Base-by-base conservation (phyloP, 768 basidiomycete species). In the Mycena vitilis region DNA sequence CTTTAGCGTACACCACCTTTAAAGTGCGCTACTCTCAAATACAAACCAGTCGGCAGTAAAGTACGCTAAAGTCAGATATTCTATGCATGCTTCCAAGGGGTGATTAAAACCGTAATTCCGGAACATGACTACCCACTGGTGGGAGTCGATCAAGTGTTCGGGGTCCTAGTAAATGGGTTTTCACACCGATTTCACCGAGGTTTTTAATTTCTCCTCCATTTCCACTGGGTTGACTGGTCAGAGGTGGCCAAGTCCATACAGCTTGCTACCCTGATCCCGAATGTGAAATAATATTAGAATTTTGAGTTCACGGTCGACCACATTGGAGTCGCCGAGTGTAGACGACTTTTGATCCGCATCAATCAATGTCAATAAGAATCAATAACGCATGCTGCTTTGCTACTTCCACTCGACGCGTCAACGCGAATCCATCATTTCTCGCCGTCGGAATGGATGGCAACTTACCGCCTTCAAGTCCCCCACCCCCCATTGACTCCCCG, bases 131-230 rank as follows among this genome's bases (percentile, higher is more conserved):
- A n/a, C 47, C 47, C n/a, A n/a, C n/a, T n/a, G n/a, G n/a, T n/a
- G n/a, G n/a, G n/a, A n/a, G n/a, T n/a, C n/a, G n/a, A n/a, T 48
- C 47, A 48, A 11, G 47, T 48, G 11, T 48, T 11, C 47, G 47
- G 47, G 47, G 47, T 48, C 47, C 22, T 48, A n/a, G 47, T 2
- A 48, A 48, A 48, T n/a, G 2, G 12, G 47, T 48, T 48, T 48
- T 48, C n/a, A 48, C 20, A n/a, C n/a, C 47, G n/a, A 48, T 48
- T 48, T 48, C 13, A n/a, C n/a, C 47, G 38, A 57, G 10, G 38
- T 57, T 57, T 57, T 23, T 40, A 5, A 57, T 57, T 42, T 42
- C 55, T 57, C 55, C 42, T 10, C 12, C 55, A 42, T 57, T 57
- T 57, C 22, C 13, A 15, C 40, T 12, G 22, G 18, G 22, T 2